Evolutionary conservation across 768 basidiomycete genomes (phyloP).

Genomic region (Hortiboletus flavorubellus): DNA sequence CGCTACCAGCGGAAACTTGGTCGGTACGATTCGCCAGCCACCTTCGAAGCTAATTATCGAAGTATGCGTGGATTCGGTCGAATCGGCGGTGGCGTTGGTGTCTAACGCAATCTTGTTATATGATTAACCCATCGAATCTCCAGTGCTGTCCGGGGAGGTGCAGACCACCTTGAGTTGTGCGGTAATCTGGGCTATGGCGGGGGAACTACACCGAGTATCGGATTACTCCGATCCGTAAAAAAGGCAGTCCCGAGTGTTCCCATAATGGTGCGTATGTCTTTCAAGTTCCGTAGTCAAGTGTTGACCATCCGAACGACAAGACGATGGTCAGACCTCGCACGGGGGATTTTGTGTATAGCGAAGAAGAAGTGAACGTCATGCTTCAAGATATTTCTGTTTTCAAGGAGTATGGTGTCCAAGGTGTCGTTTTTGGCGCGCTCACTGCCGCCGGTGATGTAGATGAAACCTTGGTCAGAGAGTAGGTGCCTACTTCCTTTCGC

Average conservation of each 20-base stretch:
- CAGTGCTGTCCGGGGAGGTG: constrained; percentile 70
- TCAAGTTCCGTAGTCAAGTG: background rate
- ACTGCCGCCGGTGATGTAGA: constrained; percentile 57
- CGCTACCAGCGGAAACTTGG: constrained; percentile 3
- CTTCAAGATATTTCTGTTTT: constrained; percentile 64
- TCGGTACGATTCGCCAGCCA: background rate
- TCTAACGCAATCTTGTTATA: background rate
- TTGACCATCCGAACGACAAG: constrained; percentile 34
- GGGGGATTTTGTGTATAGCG: constrained; percentile 76
- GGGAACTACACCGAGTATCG: constrained; percentile 80
- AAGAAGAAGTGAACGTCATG: constrained; percentile 69
- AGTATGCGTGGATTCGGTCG: constrained; percentile 76
- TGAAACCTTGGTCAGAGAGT: constrained; percentile 51
- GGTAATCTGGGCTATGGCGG: constrained; percentile 69
- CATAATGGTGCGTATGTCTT: constrained; percentile 61
- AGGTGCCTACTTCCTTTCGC: background rate
- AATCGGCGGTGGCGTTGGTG: constrained; percentile 64
- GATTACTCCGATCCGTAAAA: constrained; percentile 59
- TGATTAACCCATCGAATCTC: constrained; percentile 3
- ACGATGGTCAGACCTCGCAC: constrained; percentile 76
- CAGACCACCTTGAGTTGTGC: constrained; percentile 76
- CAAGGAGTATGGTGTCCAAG: constrained; percentile 53
- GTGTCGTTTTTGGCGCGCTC: constrained; percentile 68
- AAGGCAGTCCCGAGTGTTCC: constrained; percentile 47
- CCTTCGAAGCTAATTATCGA: constrained; percentile 37